These are phyloP conservation scores for Cymbopogon citratus DNA, from an alignment of 176 grass and related monocot species.

Conservation along the genomic window DNA sequence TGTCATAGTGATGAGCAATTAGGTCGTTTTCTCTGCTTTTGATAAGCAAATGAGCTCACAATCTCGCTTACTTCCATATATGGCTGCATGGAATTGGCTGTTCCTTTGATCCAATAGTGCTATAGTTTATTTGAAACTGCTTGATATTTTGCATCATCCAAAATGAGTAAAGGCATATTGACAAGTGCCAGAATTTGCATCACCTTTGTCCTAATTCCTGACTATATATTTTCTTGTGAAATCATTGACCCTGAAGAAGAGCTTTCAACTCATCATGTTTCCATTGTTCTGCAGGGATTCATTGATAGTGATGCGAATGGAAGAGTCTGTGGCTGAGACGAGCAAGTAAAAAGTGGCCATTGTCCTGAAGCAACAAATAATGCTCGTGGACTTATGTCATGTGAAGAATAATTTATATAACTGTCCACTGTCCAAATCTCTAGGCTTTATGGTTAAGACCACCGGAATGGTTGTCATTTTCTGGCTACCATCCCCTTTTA, in stretches of 20 bases:
- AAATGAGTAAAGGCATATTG: not conserved
- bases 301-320: slow-evolving; percentile 14
- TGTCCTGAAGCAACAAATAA: slow-evolving; percentile 34
- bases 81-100: not conserved
- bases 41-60: not conserved
- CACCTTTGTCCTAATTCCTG: not conserved
- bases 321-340: slow-evolving; percentile 31
- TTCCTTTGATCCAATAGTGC: not conserved
- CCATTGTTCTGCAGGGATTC: slow-evolving; percentile 17
- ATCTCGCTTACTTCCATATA: not conserved
- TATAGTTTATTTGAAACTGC: not conserved
- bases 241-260: not conserved
- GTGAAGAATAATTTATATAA: not conserved
- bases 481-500: not conserved
- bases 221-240: not conserved
- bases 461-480: not conserved
- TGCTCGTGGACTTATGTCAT: slow-evolving; percentile 3
- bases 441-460: not conserved
- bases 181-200: not conserved
- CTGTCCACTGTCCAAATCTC: not conserved
- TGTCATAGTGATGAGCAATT: not conserved
- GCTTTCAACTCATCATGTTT: slow-evolving; percentile 21
- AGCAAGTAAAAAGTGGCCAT: slow-evolving; percentile 21
- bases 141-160: not conserved
- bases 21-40: not conserved